Evolutionary conservation across 2,329 filamentous ascomycete genomes (phyloP).

Genomic region (Diaporthe batatas): DNA sequence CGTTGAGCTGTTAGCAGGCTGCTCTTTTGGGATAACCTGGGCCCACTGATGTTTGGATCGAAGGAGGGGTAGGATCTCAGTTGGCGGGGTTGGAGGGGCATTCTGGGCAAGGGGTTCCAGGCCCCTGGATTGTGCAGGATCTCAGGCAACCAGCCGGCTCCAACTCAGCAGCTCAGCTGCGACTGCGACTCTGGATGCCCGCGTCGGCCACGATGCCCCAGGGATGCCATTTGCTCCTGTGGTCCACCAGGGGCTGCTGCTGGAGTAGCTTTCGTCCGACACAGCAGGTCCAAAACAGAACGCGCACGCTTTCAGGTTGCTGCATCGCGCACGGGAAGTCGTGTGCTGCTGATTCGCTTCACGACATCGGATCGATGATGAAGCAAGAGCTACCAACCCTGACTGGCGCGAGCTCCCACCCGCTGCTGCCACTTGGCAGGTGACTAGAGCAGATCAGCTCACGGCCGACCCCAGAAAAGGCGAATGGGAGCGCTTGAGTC

Average conservation of each 20-base stretch:
- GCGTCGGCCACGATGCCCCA: neutral
- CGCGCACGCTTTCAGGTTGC: neutral
- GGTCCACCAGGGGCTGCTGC: neutral
- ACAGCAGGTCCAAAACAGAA: conserved; percentile 19
- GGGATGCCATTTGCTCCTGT: conserved; percentile 16
- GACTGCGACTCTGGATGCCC: conserved; percentile 5
- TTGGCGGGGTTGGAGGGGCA: conserved; percentile 32
- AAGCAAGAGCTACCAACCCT: conserved; percentile 27
- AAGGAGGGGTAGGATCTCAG: conserved; percentile 23
- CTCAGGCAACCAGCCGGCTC: conserved; percentile 27
- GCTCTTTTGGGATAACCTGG: neutral
- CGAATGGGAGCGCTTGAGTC: conserved; percentile 25
- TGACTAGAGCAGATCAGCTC: conserved; percentile 37
- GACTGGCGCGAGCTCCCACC: conserved; percentile 36
- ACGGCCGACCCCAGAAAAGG: conserved; percentile 1
- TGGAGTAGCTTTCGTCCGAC: conserved; percentile 6
- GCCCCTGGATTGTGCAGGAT: conserved; percentile 30
- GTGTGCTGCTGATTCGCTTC: conserved; percentile 8
- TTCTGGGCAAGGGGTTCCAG: neutral
- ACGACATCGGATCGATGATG: conserved; percentile 33
- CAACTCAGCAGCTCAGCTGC: conserved; percentile 18
- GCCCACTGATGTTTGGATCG: conserved; percentile 17
- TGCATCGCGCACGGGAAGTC: conserved; percentile 1
- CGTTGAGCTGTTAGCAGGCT: neutral
- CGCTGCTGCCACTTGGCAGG: conserved; percentile 37